Evolutionary conservation across 345 rosid genomes (phyloP).

Genomic region (Erysimum cheiranthoides): DNA sequence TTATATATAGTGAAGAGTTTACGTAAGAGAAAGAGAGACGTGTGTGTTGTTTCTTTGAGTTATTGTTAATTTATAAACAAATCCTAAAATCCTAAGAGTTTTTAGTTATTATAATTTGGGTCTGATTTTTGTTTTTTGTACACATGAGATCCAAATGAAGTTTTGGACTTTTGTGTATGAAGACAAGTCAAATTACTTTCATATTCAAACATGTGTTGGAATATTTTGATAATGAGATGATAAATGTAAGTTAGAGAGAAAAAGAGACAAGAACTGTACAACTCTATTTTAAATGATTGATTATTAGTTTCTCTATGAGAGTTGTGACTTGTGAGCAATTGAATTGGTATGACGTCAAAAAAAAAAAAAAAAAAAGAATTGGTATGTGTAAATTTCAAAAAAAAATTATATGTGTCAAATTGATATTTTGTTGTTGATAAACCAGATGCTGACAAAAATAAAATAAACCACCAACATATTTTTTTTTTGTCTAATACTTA

Average conservation of each 20-base stretch:
- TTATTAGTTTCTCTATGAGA: neutral
- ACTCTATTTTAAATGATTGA: neutral
- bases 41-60: constrained; percentile 12
- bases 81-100: constrained; percentile 5
- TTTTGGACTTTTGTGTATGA: constrained; percentile 14
- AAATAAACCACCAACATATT: too few relatives aligned
- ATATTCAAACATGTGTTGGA: constrained; percentile 9
- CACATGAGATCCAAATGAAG: neutral
- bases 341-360: too few relatives aligned
- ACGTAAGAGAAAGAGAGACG: neutral
- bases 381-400: too few relatives aligned
- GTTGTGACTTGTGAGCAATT: too few relatives aligned
- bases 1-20: constrained; percentile 42
- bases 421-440: too few relatives aligned
- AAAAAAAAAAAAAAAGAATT: too few relatives aligned
- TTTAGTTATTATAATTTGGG: neutral
- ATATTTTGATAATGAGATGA: neutral
- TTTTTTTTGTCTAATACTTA: too few relatives aligned
- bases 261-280: neutral
- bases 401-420: too few relatives aligned
- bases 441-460: too few relatives aligned
- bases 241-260: neutral
- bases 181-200: constrained; percentile 1
- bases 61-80: constrained; percentile 17
- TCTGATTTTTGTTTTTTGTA: neutral